A percentile compares a stretch with the other conserved stretches of the same genome.
Evolutionary conservation across 225 moss, liverwort and hornwort genomes (phyloP).

Genomic region (Lunularia cruciata): DNA sequence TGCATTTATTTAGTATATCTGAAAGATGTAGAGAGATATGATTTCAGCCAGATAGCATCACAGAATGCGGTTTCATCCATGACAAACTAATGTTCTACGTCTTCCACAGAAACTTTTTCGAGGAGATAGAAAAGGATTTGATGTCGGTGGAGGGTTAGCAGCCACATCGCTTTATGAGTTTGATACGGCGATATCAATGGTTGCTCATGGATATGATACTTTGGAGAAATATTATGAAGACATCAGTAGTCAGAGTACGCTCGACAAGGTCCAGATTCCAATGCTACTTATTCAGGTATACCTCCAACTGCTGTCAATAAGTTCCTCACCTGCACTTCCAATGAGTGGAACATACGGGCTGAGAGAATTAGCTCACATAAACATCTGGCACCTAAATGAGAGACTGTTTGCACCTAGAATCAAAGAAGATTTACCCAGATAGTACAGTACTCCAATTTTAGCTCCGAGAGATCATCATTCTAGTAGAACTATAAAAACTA

Average conservation of each 20-base stretch:
- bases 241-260: conserved; percentile 54
- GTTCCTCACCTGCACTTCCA: neutral
- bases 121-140: conserved; percentile 61
- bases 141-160: conserved; percentile 56
- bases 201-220: conserved; percentile 61
- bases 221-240: conserved; percentile 64
- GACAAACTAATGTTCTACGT: neutral
- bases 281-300: conserved; percentile 70
- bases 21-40: too few species aligned
- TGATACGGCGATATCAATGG: conserved; percentile 70
- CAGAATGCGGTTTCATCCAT: too few species aligned
- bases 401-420: too few species aligned
- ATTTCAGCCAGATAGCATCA: too few species aligned
- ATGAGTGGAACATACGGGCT: too few species aligned
- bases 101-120: conserved; percentile 68
- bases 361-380: too few species aligned
- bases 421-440: neutral
- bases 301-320: neutral
- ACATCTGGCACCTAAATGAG: too few species aligned
- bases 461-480: too few species aligned
- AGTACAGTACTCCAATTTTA: neutral
- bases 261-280: conserved; percentile 66
- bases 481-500: too few species aligned
- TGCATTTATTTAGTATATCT: too few species aligned
- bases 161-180: conserved; percentile 76